Conservation (phyloP, 2,329 filamentous ascomycete genomes). For the Alternaria tenuissima region DNA sequence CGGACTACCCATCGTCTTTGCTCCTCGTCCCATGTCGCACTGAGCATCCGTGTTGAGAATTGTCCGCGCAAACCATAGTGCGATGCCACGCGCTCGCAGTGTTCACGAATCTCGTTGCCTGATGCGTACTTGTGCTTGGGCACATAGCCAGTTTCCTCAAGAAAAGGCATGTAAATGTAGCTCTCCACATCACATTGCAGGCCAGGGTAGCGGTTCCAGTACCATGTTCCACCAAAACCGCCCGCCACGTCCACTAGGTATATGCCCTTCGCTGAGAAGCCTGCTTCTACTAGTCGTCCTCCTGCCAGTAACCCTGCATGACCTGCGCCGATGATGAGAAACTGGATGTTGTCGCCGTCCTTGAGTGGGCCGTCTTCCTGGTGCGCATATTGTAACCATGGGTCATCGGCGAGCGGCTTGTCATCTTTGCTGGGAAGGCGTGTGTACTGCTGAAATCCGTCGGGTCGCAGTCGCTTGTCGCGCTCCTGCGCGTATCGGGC, state of each 20-base stretch:
- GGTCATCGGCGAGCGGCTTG: slow-evolving; percentile 3
- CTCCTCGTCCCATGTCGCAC: slow-evolving; percentile 28
- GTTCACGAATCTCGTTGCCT: slow-evolving; percentile 57
- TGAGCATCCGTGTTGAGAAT: slow-evolving; percentile 30
- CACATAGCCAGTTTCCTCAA: slow-evolving; percentile 67
- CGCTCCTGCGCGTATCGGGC: slow-evolving; percentile 7
- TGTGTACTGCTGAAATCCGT: slow-evolving; percentile 11
- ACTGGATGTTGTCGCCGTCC: slow-evolving; percentile 9
- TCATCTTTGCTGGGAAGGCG: slow-evolving; percentile 4
- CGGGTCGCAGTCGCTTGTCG: slow-evolving; percentile 9
- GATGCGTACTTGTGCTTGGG: slow-evolving; percentile 59
- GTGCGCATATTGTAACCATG: slow-evolving; percentile 5
- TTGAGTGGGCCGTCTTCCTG: slow-evolving; percentile 4
- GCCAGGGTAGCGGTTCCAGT: slow-evolving; percentile 60
- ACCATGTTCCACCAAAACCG: slow-evolving; percentile 59
- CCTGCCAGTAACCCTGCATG: slow-evolving; percentile 4
- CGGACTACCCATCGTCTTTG: slow-evolving; percentile 16
- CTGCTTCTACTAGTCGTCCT: slow-evolving; percentile 48
- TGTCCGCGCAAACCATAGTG: slow-evolving; percentile 51
- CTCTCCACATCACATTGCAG: slow-evolving; percentile 66
- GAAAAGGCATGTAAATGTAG: slow-evolving; percentile 67
- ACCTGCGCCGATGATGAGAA: slow-evolving; percentile 11
- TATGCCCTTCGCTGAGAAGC: slow-evolving; percentile 47
- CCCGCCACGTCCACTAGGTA: slow-evolving; percentile 55
- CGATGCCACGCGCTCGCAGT: slow-evolving; percentile 48